Base-by-base conservation (phyloP, 208 protist species). In the Naegleria fowleri region DNA sequence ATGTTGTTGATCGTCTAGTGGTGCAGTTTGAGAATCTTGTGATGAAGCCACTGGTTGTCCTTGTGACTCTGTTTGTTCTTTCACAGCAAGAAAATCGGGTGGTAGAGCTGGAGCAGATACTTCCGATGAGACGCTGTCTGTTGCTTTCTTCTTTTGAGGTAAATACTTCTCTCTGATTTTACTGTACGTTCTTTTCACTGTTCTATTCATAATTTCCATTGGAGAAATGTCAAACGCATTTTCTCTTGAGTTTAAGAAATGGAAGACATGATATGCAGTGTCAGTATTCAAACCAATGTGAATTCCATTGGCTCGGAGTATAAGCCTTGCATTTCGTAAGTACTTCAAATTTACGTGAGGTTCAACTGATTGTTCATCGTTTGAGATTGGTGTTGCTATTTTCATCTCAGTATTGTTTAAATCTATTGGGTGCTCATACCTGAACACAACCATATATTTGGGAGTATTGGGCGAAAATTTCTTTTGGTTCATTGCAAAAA, bases 221-320 rank as follows among this genome's bases (percentile, higher is more conserved):
- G 86, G 86, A 75, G 48, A 67, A 22, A 38, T 9, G 25, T 89
- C 86, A 67, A 89, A 89, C 0, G 41, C 36, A 89, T 89, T 89
- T 41, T 89, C 86, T 89, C 86, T 89, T 3, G 86, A 89, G 29
- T 89, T 40, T 29, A 89, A 41, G 36, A 89, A 89, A 48, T 89
- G 39, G 5, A 89, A 29, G 36, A 67, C 36, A 6, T 89, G 22
- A 9, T 51, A 89, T 55, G 36, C 29, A 7, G n/a, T 67, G 41
- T 89, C 16, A 15, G 51, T 40, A 40, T 89, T 89, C 39, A 89
- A 89, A 40, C 86, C 86, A 33, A 89, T 25, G n/a, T 89, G 86
- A 38, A 67, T 4, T 36, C 86, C 86, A 67, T 89, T 22, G 3
- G 36, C 11, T 11, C 59, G 55, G 0, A 67, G 59, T 38, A 67